Percentiles rank a stretch among this genome's conserved stretches.
phyloP scores from a whole-genome alignment of 768 basidiomycete genomes.

The Podaxis carcinomalis region DNA sequence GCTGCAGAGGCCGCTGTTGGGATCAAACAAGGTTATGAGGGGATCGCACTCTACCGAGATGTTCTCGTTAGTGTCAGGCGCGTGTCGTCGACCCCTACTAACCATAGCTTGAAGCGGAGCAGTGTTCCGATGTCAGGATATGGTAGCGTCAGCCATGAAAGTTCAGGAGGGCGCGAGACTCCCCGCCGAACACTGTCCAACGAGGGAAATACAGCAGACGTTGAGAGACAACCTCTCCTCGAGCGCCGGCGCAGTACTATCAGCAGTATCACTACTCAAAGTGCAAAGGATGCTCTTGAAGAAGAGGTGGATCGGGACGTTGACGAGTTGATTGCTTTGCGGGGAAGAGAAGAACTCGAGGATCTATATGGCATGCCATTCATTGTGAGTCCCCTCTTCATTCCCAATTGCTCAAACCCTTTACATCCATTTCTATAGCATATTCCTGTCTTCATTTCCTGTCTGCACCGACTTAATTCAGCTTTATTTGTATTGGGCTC shows the following conservation, averaged over 20 bases:
- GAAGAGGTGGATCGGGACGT: slow-evolving; percentile 61
- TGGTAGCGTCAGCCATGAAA: background rate
- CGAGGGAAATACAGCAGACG: slow-evolving; percentile 4
- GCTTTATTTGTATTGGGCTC: slow-evolving; percentile 68
- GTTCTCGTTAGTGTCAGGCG: slow-evolving; percentile 49
- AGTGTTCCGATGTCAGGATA: background rate
- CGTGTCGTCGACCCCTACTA: slow-evolving; percentile 7
- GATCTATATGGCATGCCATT: slow-evolving; percentile 76
- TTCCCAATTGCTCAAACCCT: slow-evolving; percentile 6
- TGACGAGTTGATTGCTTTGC: slow-evolving; percentile 58
- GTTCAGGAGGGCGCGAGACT: background rate
- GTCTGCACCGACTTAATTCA: slow-evolving; percentile 71
- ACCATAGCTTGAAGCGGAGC: background rate
- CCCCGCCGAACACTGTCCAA: background rate
- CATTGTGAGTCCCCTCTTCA: slow-evolving; percentile 48
- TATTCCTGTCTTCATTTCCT: slow-evolving; percentile 77
- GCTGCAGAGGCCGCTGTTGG: slow-evolving; percentile 61
- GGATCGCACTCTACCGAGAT: slow-evolving; percentile 62
- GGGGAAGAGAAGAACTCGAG: slow-evolving; percentile 72
- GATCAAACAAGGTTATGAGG: slow-evolving; percentile 67
- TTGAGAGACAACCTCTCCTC: slow-evolving; percentile 34
- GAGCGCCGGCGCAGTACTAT: background rate
- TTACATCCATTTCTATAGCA: slow-evolving; percentile 26
- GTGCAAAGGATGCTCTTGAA: slow-evolving; percentile 14
- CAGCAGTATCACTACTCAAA: background rate